A percentile compares a stretch with the other conserved stretches of the same genome.
Evolutionary conservation across 2,329 filamentous ascomycete genomes (phyloP).

Genomic region (Cylindrodendrum hubeiense): DNA sequence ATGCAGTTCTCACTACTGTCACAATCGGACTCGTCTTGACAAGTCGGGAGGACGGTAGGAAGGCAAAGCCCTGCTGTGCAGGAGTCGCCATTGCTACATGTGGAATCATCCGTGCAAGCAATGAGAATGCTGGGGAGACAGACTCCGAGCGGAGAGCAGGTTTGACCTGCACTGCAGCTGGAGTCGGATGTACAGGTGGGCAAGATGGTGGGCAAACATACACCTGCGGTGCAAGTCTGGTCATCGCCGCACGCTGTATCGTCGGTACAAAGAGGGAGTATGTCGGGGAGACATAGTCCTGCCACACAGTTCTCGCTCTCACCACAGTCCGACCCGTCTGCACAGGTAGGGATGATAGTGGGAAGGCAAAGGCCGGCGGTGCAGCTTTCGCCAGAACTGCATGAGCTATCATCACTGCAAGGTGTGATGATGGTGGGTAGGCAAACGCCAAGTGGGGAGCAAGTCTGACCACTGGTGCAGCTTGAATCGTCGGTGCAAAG

Average conservation of each 20-base stretch:
- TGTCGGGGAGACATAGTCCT: not conserved
- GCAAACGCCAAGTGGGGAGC: slow-evolving; percentile 7
- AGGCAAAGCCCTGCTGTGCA: not conserved
- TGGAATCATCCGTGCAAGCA: not conserved
- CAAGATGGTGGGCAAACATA: slow-evolving; percentile 8
- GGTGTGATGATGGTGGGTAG: not conserved
- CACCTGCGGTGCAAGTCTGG: slow-evolving; percentile 7
- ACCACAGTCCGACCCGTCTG: not conserved
- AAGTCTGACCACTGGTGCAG: slow-evolving; percentile 1
- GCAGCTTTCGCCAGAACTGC: not conserved
- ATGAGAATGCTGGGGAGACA: not conserved
- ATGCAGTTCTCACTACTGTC: not conserved
- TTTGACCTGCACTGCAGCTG: not conserved
- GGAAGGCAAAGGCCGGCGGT: not conserved
- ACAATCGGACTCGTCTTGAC: not conserved
- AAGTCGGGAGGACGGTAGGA: not conserved
- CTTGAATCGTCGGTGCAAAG: not conserved
- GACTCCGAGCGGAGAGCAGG: not conserved
- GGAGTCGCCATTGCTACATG: not conserved
- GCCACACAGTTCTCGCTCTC: not conserved
- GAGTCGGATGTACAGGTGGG: slow-evolving; percentile 1
- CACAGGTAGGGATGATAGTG: not conserved
- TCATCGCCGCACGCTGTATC: not conserved
- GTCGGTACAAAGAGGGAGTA: not conserved
- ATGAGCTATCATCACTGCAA: not conserved